A percentile compares a stretch with the other conserved stretches of the same genome.
Conservation (phyloP, 495 filamentous ascomycete species). For the Penicillium nucicola region DNA sequence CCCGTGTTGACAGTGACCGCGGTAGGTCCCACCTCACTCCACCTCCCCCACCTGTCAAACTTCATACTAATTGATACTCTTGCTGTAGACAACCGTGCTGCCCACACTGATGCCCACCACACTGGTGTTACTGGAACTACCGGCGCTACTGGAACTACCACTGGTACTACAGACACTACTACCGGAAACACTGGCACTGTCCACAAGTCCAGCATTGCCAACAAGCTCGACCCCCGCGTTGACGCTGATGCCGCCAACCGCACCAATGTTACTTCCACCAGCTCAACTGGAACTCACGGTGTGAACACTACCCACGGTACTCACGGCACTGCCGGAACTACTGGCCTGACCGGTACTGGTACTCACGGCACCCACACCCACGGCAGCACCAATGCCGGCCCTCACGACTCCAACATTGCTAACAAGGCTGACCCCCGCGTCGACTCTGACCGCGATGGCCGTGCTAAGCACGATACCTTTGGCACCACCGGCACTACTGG, state of each 20-base stretch:
- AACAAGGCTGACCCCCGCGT: slow-evolving; percentile 7
- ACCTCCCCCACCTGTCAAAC: background rate
- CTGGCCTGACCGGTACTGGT: too few species aligned
- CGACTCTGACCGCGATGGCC: slow-evolving; percentile 3
- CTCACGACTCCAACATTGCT: background rate
- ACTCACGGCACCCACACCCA: background rate
- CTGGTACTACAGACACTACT: background rate
- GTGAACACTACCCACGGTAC: background rate
- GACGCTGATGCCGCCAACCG: background rate
- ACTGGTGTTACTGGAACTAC: background rate
- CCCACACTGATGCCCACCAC: background rate
- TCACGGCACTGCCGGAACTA: background rate
- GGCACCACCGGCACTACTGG: background rate
- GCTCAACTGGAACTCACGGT: too few species aligned
- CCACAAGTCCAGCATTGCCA: background rate
- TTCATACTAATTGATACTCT: background rate
- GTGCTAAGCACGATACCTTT: background rate
- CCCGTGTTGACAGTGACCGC: slow-evolving; percentile 44
- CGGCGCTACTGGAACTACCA: background rate
- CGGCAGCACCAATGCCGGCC: background rate
- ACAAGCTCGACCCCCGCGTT: background rate
- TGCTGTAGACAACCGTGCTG: slow-evolving; percentile 3
- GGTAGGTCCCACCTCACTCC: background rate
- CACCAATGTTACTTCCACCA: background rate
- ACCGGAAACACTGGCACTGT: background rate